Percentiles rank a stretch among this genome's conserved stretches.
Evolutionary conservation across 805 yeast genomes (phyloP).

Genomic region (Cyberlindnera veronae): DNA sequence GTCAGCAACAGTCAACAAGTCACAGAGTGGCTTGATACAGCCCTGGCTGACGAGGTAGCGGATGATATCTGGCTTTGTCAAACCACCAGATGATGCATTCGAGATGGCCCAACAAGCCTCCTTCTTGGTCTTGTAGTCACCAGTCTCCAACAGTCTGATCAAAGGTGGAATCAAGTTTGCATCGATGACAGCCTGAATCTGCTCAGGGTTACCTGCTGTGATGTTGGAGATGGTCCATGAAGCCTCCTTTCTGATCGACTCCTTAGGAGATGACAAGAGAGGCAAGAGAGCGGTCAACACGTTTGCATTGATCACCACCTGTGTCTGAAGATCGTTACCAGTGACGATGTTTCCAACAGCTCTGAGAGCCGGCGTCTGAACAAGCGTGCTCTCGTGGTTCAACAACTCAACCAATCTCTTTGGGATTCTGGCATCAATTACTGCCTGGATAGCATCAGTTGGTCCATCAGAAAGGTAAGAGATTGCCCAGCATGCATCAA

Average conservation of each 20-base stretch:
- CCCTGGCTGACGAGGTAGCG: conserved; percentile 92
- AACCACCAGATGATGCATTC: conserved; percentile 95
- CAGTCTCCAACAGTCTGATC: conserved; percentile 72
- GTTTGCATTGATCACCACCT: conserved; percentile 88
- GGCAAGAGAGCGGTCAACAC: conserved; percentile 83
- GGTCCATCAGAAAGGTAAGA: conserved; percentile 93
- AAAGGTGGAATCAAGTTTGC: conserved; percentile 90
- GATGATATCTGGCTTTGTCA: conserved; percentile 87
- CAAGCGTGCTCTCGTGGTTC: conserved; percentile 76
- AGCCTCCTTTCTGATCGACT: conserved; percentile 92
- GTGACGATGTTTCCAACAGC: conserved; percentile 98
- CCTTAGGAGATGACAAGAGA: conserved; percentile 79
- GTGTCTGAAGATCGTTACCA: conserved; percentile 95
- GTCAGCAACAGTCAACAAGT: conserved; percentile 82
- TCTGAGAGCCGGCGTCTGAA: conserved; percentile 96
- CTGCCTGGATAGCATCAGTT: conserved; percentile 91
- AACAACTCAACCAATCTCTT: conserved; percentile 88
- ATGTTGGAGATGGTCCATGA: conserved; percentile 99
- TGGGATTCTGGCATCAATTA: conserved; percentile 93
- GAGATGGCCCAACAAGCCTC: conserved; percentile 99
- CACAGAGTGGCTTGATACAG: conserved; percentile 96
- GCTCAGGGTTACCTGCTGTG: conserved; percentile 95
- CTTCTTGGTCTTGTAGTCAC: conserved; percentile 93
- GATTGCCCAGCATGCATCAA: conserved; percentile 99
- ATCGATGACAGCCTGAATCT: conserved; percentile 95